Percentiles rank a stretch among this genome's conserved stretches.
Conservation (phyloP, 2,329 filamentous ascomycete species). For the Apiospora marii region DNA sequence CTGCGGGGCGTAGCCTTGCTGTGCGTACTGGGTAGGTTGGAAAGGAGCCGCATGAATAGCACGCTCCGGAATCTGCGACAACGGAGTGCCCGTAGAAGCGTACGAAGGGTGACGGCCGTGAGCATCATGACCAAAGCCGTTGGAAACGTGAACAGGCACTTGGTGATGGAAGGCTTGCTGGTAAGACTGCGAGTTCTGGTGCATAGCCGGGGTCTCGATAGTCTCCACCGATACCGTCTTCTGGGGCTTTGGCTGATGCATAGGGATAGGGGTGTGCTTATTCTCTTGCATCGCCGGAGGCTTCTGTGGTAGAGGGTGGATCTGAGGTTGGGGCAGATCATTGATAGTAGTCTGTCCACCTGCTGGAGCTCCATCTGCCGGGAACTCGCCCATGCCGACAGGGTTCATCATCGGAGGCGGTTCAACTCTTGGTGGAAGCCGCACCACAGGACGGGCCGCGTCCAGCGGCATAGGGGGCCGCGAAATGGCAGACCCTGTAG, state of each 20-base stretch:
- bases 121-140: conserved; percentile 62
- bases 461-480: conserved; percentile 70
- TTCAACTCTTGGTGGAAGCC: conserved; percentile 71
- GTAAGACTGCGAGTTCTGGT: conserved; percentile 56
- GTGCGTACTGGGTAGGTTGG: conserved; percentile 75
- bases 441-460: conserved; percentile 75
- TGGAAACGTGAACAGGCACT: conserved; percentile 77
- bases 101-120: conserved; percentile 75
- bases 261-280: conserved; percentile 64
- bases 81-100: conserved; percentile 77
- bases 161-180: conserved; percentile 95
- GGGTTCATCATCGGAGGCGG: conserved; percentile 25
- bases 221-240: conserved; percentile 93
- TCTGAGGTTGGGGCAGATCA: conserved; percentile 64
- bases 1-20: conserved; percentile 65
- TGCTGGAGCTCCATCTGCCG: conserved; percentile 32
- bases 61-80: conserved; percentile 92
- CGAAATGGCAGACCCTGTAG: conserved; percentile 79
- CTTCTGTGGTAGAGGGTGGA: conserved; percentile 65
- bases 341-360: conserved; percentile 52
- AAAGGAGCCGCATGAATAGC: conserved; percentile 91
- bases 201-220: conserved; percentile 81
- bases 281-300: conserved; percentile 63
- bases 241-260: conserved; percentile 95
- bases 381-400: conserved; percentile 3